These are phyloP conservation scores for Magnusiomyces clavatus DNA, from an alignment of 1,139 yeast genomes.

Conservation along the genomic window DNA sequence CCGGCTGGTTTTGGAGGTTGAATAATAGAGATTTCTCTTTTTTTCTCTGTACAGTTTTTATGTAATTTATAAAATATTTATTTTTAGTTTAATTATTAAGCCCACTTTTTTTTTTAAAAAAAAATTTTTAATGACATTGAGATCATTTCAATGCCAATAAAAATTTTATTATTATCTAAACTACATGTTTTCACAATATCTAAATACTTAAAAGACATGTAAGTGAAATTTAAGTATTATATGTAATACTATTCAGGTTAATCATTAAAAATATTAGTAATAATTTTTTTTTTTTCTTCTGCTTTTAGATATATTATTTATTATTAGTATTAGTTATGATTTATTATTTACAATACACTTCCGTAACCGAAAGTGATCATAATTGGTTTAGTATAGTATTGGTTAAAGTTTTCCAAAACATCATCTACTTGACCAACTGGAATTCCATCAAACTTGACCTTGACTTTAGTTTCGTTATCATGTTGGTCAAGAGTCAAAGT, in stretches of 20 bases:
- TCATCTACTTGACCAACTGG: slow-evolving; percentile 97
- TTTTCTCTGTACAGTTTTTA: background rate
- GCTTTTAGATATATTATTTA: background rate
- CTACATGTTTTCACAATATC: background rate
- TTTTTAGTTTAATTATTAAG: background rate
- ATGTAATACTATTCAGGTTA: too few species aligned
- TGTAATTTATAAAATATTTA: background rate
- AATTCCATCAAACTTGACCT: slow-evolving; percentile 78
- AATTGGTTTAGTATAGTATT: slow-evolving; percentile 79
- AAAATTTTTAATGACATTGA: too few species aligned
- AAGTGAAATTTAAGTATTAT: too few species aligned
- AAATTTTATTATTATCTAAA: background rate
- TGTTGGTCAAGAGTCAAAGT: slow-evolving; percentile 65
- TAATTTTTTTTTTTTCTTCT: background rate
- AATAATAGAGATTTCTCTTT: background rate
- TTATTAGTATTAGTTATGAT: background rate
- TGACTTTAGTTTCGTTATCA: slow-evolving; percentile 70
- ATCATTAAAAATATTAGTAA: background rate
- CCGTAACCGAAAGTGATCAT: slow-evolving; percentile 89
- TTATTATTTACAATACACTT: slow-evolving; percentile 24
- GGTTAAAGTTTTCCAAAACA: slow-evolving; percentile 77
- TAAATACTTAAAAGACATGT: too few species aligned
- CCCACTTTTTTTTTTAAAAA: background rate
- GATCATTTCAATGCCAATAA: background rate
- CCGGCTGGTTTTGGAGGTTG: slow-evolving; percentile 61